Percentiles rank a stretch among this genome's conserved stretches.
Conservation (phyloP, 495 filamentous ascomycete genomes). For the Penicillium taxi region DNA sequence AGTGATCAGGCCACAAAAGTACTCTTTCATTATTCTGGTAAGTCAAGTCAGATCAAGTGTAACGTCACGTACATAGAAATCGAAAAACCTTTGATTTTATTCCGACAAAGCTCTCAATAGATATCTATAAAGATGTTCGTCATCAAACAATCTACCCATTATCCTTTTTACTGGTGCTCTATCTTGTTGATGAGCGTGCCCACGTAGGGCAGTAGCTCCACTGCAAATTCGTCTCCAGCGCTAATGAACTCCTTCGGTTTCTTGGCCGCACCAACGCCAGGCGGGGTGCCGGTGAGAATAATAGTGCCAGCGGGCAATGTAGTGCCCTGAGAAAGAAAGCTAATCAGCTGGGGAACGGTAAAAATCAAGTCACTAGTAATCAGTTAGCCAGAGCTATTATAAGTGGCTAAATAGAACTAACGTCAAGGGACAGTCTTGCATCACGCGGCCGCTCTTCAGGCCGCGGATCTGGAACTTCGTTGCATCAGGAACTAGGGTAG, state of each 20-base stretch:
- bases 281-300: constrained; percentile 75
- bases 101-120: too few relatives aligned
- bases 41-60: too few relatives aligned
- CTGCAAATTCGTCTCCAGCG: constrained; percentile 51
- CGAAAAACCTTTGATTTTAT: too few relatives aligned
- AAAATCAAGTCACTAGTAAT: constrained; percentile 65
- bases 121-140: too few relatives aligned
- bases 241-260: constrained; percentile 49
- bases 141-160: not conserved
- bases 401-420: not conserved
- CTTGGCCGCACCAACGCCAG: constrained; percentile 46
- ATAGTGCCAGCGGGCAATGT: constrained; percentile 72
- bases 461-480: constrained; percentile 56
- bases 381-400: not conserved
- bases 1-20: too few relatives aligned
- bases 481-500: constrained; percentile 52
- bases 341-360: constrained; percentile 61
- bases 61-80: too few relatives aligned
- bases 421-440: constrained; percentile 57
- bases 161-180: constrained; percentile 21
- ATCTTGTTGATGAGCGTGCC: constrained; percentile 36
- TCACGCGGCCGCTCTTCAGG: constrained; percentile 57
- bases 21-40: too few relatives aligned
- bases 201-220: constrained; percentile 42
- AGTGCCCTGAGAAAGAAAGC: constrained; percentile 68